These are phyloP conservation scores for Gentiana macrophylla DNA, from an alignment of 257 asterid genomes.

Conservation along the genomic window DNA sequence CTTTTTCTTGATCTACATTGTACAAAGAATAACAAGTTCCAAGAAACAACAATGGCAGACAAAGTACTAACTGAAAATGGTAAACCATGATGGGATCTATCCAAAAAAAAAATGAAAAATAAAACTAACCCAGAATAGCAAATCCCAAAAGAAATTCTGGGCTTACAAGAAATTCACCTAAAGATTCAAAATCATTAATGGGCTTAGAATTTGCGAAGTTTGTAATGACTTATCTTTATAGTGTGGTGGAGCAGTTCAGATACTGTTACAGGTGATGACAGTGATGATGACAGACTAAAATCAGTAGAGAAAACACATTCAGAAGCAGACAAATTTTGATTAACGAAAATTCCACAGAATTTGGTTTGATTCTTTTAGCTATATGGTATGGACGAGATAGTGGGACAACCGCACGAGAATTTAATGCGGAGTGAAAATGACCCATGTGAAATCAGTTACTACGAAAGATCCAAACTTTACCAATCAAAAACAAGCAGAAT, in stretches of 20 bases:
- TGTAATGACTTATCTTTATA: too few relatives aligned
- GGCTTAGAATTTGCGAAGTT: not conserved
- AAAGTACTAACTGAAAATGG: not conserved
- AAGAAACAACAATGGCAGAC: slow-evolving; percentile 20
- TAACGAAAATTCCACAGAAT: not conserved
- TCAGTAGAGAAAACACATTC: not conserved
- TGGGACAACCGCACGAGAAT: slow-evolving; percentile 1
- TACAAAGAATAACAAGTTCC: slow-evolving; percentile 32
- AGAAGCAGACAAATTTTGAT: not conserved
- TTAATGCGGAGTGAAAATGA: slow-evolving; percentile 1
- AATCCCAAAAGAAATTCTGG: slow-evolving; percentile 19
- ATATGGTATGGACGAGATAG: not conserved
- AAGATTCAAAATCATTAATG: slow-evolving; percentile 5
- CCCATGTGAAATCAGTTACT: not conserved
- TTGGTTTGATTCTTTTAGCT: not conserved
- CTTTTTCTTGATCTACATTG: slow-evolving; percentile 58
- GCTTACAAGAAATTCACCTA: slow-evolving; percentile 12
- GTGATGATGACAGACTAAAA: not conserved
- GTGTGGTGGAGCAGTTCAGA: too few relatives aligned
- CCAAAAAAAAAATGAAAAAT: not conserved
- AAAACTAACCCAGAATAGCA: slow-evolving; percentile 13
- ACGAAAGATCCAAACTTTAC: slow-evolving; percentile 4
- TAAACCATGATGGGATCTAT: slow-evolving; percentile 15
- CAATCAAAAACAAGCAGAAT: not conserved
- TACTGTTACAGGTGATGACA: not conserved